These are phyloP conservation scores for Spinacia oleracea DNA, from an alignment of 179 eudicot species.

Conservation along the genomic window DNA sequence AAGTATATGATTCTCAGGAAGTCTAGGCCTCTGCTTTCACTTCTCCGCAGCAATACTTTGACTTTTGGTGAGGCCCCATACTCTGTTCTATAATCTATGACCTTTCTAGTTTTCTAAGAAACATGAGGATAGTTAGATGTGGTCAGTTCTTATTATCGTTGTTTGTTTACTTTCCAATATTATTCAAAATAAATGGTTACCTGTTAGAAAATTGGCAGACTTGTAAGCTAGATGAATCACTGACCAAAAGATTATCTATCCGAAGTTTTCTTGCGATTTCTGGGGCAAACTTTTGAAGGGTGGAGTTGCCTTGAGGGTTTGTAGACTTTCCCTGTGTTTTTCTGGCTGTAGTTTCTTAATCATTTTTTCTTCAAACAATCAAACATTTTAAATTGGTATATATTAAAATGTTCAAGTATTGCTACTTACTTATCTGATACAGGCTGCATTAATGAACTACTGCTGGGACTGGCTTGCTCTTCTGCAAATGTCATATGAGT, in stretches of 20 bases:
- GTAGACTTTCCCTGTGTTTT: background rate
- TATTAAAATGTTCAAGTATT: no score
- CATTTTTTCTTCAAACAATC: background rate
- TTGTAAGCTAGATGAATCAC: background rate
- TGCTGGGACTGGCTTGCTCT: background rate
- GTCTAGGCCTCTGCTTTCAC: conserved; percentile 50
- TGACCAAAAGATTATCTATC: background rate
- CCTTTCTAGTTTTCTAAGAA: background rate
- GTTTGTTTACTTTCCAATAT: background rate
- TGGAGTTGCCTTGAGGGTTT: background rate
- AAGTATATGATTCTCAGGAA: conserved; percentile 27
- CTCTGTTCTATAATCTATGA: background rate
- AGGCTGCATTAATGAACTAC: background rate
- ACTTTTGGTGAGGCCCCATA: conserved; percentile 60
- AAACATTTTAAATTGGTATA: no score
- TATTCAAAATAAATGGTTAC: background rate
- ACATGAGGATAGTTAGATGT: background rate
- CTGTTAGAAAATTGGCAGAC: background rate
- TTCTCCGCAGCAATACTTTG: conserved; percentile 70
- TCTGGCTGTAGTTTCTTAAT: background rate
- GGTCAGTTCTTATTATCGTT: background rate
- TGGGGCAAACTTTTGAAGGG: background rate
- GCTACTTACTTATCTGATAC: background rate
- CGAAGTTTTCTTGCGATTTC: background rate
- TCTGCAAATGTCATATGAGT: background rate